Evolutionary conservation across 2,329 filamentous ascomycete species (phyloP), one percentile per base, ranked within the genome.

Genomic region (Didymella pinodella): DNA sequence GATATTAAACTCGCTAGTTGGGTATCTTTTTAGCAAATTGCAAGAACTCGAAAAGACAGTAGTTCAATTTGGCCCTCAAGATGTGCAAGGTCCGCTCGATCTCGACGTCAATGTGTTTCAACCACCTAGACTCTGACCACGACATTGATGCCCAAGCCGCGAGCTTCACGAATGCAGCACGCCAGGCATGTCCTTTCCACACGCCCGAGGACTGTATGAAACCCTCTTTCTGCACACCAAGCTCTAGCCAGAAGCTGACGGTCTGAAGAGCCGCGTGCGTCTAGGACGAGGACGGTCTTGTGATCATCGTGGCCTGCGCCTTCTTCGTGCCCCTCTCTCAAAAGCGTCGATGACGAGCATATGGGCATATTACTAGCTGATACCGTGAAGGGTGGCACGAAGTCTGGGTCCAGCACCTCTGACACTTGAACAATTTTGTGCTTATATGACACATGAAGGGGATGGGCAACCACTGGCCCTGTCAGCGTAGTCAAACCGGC

Each of bases 91-190:
- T 38, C 8, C 18, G 18, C 11, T 25, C 38, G 20, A 41, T 41
- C 20, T 25, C 16, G 18, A 16, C 20, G 1, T 41, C 11, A 41
- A 11, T 12, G 14, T 4, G 2, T 22, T 11, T 10, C 38, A 12
- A 14, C 36, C n/a, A 10, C 20, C 44, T 36, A 80, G 4, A 80
- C 69, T 54, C 80, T 67, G 18, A 82, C 83, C n/a, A 92, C 83
- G 26, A 92, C 84, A 65, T 84, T 85, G 81, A 91, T 88, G 2
- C 86, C 88, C 57, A 92, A 73, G 3, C 88, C 90, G 5, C 87
- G 86, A 0, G 90, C 90, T 78, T 94, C 90, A 18, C 91, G 83
- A 43, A 94, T 85, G 40, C 89, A 89, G 75, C 91, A 94, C 3
- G 85, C 85, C 34, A 93, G 75, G 71, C 91, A 94, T 0, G 88